Evolutionary conservation across 164 flowering plant genomes (phyloP), one percentile per base, ranked within the genome.

Genomic region (Dillenia turbinata): DNA sequence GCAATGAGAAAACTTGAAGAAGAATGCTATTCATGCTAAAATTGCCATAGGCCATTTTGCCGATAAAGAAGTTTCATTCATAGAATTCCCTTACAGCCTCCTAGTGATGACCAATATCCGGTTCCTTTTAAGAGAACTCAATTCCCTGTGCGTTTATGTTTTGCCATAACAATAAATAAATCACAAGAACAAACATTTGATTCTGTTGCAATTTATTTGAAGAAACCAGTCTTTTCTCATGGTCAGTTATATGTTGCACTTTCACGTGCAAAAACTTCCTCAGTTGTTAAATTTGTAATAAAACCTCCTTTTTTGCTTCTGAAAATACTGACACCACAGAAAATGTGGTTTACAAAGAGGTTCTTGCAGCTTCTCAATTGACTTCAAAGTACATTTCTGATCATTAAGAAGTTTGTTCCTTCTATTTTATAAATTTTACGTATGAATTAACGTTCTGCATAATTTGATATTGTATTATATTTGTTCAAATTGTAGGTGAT

Each of bases 121-220:
- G 33, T 26, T 26, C 33, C 24, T 2, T 60, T 65, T 48, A 45
- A 52, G 11, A 60, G 65, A 44, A 49, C 44, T 5, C 62, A 66
- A 51, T 71, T 71, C 17, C 63, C 63, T 0, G 43, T 62, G 0
- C 45, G 57, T 5, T 16, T 66, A 9, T 9, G 63, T 40, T 71
- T 71, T 47, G 63, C 63, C 9, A 65, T 70, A 66, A 70, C 69
- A 12, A 71, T 71, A 10, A 66, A 71, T 11, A 66, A 71, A 44
- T 52, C 70, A 52, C 66, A 71, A 48, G 70, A 67, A 0, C 67
- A 66, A 44, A 71, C 63, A 15, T 15, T 61, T 17, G 15, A 54
- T 1, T 9, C 40, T 10, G 56, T 50, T 43, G 40, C 57, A 1
- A n/a, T 61, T 4, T 61, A 68, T 33, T 44, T 61, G 9, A 44